These are phyloP conservation scores for Sugiyamaella novakii DNA, from an alignment of 1,139 yeast genomes.

Conservation along the genomic window DNA sequence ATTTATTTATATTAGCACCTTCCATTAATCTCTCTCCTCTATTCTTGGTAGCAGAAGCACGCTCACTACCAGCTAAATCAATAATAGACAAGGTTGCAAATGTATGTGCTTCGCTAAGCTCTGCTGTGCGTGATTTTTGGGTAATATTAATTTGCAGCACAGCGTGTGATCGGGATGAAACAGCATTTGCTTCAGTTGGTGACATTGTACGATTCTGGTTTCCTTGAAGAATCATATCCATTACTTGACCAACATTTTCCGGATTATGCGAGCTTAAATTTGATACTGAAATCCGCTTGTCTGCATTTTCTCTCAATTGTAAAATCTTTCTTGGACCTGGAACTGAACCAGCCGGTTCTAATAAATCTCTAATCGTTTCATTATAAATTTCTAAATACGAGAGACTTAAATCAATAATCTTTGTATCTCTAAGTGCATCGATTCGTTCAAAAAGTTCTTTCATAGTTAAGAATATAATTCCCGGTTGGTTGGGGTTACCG, in stretches of 20 bases:
- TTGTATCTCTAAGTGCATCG: constrained; percentile 56
- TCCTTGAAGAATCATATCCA: constrained; percentile 74
- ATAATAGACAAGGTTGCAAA: constrained; percentile 83
- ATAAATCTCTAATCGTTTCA: constrained; percentile 79
- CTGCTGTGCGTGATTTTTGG: constrained; percentile 64
- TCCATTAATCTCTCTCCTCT: constrained; percentile 78
- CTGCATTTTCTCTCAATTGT: constrained; percentile 70
- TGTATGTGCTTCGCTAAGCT: constrained; percentile 65
- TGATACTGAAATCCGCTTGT: constrained; percentile 68
- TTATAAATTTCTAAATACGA: constrained; percentile 88
- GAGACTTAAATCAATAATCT: constrained; percentile 60
- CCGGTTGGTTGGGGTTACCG: constrained; percentile 75
- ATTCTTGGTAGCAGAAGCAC: constrained; percentile 88
- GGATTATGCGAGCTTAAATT: constrained; percentile 72
- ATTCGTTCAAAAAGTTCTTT: constrained; percentile 68
- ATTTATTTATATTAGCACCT: constrained; percentile 90
- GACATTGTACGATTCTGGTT: constrained; percentile 78
- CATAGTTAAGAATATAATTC: constrained; percentile 79
- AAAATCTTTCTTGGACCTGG: constrained; percentile 45
- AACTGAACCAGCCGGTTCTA: constrained; percentile 41
- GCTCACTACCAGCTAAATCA: constrained; percentile 92
- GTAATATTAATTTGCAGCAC: constrained; percentile 78
- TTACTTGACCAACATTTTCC: constrained; percentile 65
- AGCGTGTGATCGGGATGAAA: constrained; percentile 91
- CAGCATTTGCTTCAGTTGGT: constrained; percentile 87